phyloP scores from a whole-genome alignment of 2,329 filamentous ascomycete genomes.

The Nothopassalora personata region DNA sequence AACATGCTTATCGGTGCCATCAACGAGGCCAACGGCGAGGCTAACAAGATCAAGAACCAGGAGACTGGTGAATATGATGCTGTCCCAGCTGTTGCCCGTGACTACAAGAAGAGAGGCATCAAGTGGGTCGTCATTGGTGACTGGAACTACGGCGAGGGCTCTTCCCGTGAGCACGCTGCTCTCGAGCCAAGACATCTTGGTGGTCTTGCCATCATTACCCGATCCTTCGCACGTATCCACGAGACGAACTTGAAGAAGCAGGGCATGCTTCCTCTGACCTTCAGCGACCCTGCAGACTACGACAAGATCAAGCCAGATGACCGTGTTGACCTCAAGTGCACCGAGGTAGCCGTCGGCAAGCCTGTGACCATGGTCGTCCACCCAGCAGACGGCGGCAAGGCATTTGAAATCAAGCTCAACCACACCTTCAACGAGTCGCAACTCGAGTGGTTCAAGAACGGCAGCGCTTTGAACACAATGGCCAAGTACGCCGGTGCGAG shows the following conservation, averaged over 20 bases:
- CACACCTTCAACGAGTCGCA: constrained; percentile 99
- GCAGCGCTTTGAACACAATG: constrained; percentile 97
- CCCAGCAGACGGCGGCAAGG: constrained; percentile 70
- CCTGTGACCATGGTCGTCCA: constrained; percentile 88
- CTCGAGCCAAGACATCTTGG: constrained; percentile 88
- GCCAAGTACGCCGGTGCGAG: constrained; percentile 55
- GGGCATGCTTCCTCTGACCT: constrained; percentile 98
- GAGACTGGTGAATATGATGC: constrained; percentile 77
- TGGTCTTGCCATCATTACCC: constrained; percentile 92
- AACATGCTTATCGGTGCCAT: constrained; percentile 98
- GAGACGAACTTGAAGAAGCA: constrained; percentile 99
- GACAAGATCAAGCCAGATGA: constrained; percentile 93
- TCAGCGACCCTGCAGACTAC: constrained; percentile 90
- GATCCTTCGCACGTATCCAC: constrained; percentile 97
- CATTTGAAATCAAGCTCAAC: constrained; percentile 75
- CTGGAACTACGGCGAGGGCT: constrained; percentile 99
- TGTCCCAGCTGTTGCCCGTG: constrained; percentile 88
- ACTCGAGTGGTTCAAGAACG: constrained; percentile 99
- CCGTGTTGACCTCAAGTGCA: constrained; percentile 84
- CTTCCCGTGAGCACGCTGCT: constrained; percentile 95
- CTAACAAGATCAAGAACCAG: constrained; percentile 94
- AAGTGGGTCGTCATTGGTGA: constrained; percentile 97
- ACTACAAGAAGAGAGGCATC: constrained; percentile 97
- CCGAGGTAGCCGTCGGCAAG: constrained; percentile 85
- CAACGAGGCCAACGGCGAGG: constrained; percentile 92